Base-by-base conservation (phyloP, 352 stramenopile genomes). In the Globisporangium mamillatum region DNA sequence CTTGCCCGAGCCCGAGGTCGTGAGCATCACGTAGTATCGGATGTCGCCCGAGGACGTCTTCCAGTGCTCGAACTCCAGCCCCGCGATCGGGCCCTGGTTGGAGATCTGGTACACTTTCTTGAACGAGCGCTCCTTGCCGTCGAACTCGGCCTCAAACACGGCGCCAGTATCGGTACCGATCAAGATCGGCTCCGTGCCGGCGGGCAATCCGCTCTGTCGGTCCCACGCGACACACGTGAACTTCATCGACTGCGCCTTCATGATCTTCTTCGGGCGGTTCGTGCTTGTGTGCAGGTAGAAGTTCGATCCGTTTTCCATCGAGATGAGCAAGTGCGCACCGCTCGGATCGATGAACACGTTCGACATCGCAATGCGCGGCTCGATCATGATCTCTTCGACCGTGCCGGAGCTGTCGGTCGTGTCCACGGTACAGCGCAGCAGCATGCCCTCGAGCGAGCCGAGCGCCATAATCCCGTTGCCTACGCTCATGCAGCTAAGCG, bases 71-170 rank as follows among this genome's bases (percentile, higher is more conserved):
- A 96, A 95, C 59, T 85, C 82, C 52, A 96, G 70, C 6, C 86
- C 89, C 0, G 84, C 86, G 74, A 96, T 94, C 4, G 87, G 62
- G 25, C 88, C 86, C 60, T 96, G 88, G 75, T 96, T 94, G 0
- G 82, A 88, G 75, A 97, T 95, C 68, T 95, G 86, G 75, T 94
- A 95, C 60, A 96, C 89, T 63, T 93, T 92, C 63, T 91, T 93
- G 63, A 97, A 94, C 3, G 75, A 75, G 22, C 87, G 85, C 70
- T 97, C 91, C 64, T 96, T 96, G 18, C 86, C 86, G 54, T 90
- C 87, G 8, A 97, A 94, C 67, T 93, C 86, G 32, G 86, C 88
- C 70, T 97, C 88, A 48, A 84, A 94, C 14, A 97, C 88, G 0
- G 79, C 76, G 4, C 89, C 90, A 0, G 81, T 79, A 70, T 93